These are phyloP conservation scores for Henckelia pumila DNA, from an alignment of 257 asterid genomes.

Conservation along the genomic window DNA sequence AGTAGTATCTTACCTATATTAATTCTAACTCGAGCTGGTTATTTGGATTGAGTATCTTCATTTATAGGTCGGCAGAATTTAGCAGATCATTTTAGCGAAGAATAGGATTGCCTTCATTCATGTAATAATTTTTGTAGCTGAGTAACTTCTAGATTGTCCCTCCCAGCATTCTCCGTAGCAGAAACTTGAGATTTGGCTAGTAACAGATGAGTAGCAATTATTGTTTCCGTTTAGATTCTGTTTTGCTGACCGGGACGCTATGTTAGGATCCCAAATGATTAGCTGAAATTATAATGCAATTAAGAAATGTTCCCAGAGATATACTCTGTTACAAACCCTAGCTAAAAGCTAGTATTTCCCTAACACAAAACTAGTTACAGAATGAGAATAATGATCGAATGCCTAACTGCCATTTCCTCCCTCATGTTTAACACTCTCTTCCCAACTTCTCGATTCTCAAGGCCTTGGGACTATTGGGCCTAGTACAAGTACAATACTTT, in stretches of 20 bases:
- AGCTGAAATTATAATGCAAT: too few species aligned
- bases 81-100: background rate
- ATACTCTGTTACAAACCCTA: too few species aligned
- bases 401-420: too few species aligned
- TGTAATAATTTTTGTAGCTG: background rate
- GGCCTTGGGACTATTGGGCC: too few species aligned
- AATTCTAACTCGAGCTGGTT: slow-evolving; percentile 9
- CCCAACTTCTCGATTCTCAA: too few species aligned
- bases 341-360: too few species aligned
- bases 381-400: too few species aligned
- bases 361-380: too few species aligned
- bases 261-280: too few species aligned
- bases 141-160: slow-evolving; percentile 2
- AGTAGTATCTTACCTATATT: slow-evolving; percentile 4
- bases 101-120: slow-evolving; percentile 10
- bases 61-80: slow-evolving; percentile 4
- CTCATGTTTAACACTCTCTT: too few species aligned
- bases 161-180: slow-evolving; percentile 23
- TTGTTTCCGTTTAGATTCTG: background rate
- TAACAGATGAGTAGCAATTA: slow-evolving; percentile 11
- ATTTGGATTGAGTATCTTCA: background rate
- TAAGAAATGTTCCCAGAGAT: too few species aligned
- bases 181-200: slow-evolving; percentile 27
- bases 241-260: background rate
- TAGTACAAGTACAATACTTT: too few species aligned